These are phyloP conservation scores for Corinectria fuckeliana DNA, from an alignment of 2,329 filamentous ascomycete species.

Conservation along the genomic window DNA sequence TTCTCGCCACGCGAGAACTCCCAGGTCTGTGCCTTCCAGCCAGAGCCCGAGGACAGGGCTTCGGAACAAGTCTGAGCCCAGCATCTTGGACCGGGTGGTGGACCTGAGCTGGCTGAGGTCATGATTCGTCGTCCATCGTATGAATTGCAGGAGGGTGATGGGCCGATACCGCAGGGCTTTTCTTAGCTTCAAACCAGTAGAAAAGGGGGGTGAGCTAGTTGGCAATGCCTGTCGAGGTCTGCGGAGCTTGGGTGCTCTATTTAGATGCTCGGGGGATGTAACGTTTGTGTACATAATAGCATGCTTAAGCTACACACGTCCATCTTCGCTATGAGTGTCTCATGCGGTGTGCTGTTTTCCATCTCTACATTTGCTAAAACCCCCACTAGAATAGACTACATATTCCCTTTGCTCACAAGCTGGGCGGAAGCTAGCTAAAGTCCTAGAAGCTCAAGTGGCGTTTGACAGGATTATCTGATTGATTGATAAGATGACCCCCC, in stretches of 20 bases:
- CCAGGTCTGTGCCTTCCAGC: background rate
- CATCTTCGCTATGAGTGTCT: no score
- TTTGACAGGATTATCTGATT: background rate
- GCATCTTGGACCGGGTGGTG: background rate
- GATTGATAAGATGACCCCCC: conserved; percentile 1
- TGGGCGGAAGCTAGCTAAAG: background rate
- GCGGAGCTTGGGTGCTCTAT: no score
- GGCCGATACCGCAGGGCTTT: background rate
- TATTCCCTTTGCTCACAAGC: no score
- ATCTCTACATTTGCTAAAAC: no score
- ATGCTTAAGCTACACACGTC: no score
- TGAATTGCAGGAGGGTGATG: background rate
- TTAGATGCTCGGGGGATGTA: no score
- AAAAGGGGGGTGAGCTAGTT: background rate
- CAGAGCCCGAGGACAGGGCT: background rate
- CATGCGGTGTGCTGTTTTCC: no score
- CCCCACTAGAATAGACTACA: no score
- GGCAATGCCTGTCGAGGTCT: background rate
- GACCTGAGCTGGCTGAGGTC: background rate
- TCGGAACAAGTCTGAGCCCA: background rate
- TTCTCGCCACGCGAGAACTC: background rate
- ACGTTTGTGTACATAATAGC: no score
- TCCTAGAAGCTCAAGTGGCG: background rate
- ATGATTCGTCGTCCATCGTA: background rate
- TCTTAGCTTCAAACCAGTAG: background rate